A percentile compares a stretch with the other conserved stretches of the same genome.
Conservation (phyloP, 2,329 filamentous ascomycete species). For the Ceratocystis cubensis region DNA sequence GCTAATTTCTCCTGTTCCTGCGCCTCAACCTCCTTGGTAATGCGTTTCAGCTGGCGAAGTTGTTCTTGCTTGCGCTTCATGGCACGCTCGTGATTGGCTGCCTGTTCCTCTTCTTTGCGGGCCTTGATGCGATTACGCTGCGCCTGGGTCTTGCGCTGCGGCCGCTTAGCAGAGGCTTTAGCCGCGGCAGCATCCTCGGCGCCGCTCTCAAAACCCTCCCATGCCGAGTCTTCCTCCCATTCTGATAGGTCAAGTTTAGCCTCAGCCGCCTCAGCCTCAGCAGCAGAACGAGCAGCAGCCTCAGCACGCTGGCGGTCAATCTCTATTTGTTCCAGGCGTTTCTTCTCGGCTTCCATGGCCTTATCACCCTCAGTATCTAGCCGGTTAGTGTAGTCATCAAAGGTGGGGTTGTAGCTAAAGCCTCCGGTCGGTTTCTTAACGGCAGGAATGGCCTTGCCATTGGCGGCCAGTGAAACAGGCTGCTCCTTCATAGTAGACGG, state of each 20-base stretch:
- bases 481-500: slow-evolving; percentile 64
- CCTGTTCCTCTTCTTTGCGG: slow-evolving; percentile 73
- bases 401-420: slow-evolving; percentile 84
- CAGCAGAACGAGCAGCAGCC: slow-evolving; percentile 55
- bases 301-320: slow-evolving; percentile 56
- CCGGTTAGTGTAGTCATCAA: slow-evolving; percentile 71
- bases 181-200: slow-evolving; percentile 47
- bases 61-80: slow-evolving; percentile 64
- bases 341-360: slow-evolving; percentile 65
- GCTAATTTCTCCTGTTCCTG: slow-evolving; percentile 41
- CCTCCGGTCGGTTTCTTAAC: slow-evolving; percentile 69
- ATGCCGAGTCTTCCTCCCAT: slow-evolving; percentile 81
- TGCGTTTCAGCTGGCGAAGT: slow-evolving; percentile 55
- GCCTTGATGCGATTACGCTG: slow-evolving; percentile 82
- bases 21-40: slow-evolving; percentile 50
- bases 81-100: slow-evolving; percentile 60
- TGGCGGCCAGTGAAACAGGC: slow-evolving; percentile 71
- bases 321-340: slow-evolving; percentile 54
- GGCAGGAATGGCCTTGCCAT: slow-evolving; percentile 65
- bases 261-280: slow-evolving; percentile 62
- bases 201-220: slow-evolving; percentile 81
- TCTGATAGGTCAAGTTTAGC: slow-evolving; percentile 51
- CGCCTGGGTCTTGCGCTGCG: slow-evolving; percentile 70
- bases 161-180: slow-evolving; percentile 61
- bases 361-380: slow-evolving; percentile 63